Conservation (phyloP, 2,329 filamentous ascomycete species). For the Curvularia sp. region DNA sequence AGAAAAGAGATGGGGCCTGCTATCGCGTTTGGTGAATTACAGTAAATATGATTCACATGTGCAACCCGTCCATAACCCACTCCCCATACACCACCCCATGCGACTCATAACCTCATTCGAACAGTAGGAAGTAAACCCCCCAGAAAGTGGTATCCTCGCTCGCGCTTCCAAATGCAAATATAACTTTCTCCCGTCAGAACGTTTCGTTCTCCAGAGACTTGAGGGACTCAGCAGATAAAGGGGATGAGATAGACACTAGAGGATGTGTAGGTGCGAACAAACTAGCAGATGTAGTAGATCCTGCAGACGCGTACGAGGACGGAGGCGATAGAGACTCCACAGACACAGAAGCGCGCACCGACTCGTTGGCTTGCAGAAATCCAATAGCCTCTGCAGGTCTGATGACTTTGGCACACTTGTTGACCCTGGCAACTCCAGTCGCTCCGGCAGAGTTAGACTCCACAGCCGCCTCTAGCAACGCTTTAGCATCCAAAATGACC, state of each 20-base stretch:
- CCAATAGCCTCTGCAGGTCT: constrained; percentile 1
- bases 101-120: constrained; percentile 28
- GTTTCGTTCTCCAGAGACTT: constrained; percentile 36
- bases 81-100: constrained; percentile 10
- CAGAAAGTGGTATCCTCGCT: constrained; percentile 44
- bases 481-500: constrained; percentile 13
- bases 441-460: neutral
- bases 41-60: constrained; percentile 4
- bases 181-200: constrained; percentile 24
- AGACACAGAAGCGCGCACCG: neutral
- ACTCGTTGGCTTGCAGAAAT: neutral
- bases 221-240: constrained; percentile 55
- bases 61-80: neutral
- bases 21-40: neutral
- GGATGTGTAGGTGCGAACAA: neutral
- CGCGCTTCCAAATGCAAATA: constrained; percentile 45
- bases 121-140: constrained; percentile 22
- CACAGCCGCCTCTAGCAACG: constrained; percentile 11
- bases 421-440: constrained; percentile 1
- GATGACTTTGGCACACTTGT: neutral
- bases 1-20: neutral
- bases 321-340: neutral
- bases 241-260: neutral
- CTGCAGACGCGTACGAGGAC: constrained; percentile 1
- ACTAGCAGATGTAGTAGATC: neutral